Conservation (phyloP, 352 stramenopile genomes). For the Pythium brassicae region DNA sequence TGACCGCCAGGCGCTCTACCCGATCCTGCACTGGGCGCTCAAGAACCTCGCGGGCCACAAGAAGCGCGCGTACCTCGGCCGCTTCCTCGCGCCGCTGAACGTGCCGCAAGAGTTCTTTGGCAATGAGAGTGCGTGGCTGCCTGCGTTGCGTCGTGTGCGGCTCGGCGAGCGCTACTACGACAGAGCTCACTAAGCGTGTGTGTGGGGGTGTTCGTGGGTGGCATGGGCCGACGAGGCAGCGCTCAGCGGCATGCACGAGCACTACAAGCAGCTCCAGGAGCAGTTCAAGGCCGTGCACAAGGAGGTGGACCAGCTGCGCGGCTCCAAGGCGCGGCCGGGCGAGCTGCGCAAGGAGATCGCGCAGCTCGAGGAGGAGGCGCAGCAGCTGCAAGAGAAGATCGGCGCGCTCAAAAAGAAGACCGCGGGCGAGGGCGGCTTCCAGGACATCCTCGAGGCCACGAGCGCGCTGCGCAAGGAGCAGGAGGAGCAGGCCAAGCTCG, state of each 20-base stretch:
- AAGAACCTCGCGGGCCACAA: slow-evolving; percentile 83
- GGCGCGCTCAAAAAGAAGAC: slow-evolving; percentile 87
- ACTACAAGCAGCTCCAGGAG: slow-evolving; percentile 91
- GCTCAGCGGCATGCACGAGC: slow-evolving; percentile 79
- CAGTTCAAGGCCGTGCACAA: slow-evolving; percentile 92
- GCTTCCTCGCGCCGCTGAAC: slow-evolving; percentile 90
- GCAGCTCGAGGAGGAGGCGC: slow-evolving; percentile 90
- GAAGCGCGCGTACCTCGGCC: slow-evolving; percentile 92
- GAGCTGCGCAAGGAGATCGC: slow-evolving; percentile 89
- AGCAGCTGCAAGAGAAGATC: slow-evolving; percentile 91
- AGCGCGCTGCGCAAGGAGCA: slow-evolving; percentile 91
- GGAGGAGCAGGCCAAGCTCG: slow-evolving; percentile 91
- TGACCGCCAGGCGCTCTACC: slow-evolving; percentile 88
- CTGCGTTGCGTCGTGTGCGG: not conserved
- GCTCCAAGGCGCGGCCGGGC: slow-evolving; percentile 67
- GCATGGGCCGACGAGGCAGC: slow-evolving; percentile 15
- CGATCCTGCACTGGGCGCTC: slow-evolving; percentile 91
- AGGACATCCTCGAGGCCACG: slow-evolving; percentile 88
- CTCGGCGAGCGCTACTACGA: too few relatives aligned
- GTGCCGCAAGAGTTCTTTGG: slow-evolving; percentile 92
- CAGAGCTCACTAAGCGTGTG: too few relatives aligned
- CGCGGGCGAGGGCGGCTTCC: slow-evolving; percentile 72
- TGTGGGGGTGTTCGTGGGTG: too few relatives aligned
- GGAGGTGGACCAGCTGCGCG: slow-evolving; percentile 80
- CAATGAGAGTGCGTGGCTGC: slow-evolving; percentile 75